phyloP scores from a whole-genome alignment of 2,329 filamentous ascomycete genomes.

The Trichoderma aggressivum region DNA sequence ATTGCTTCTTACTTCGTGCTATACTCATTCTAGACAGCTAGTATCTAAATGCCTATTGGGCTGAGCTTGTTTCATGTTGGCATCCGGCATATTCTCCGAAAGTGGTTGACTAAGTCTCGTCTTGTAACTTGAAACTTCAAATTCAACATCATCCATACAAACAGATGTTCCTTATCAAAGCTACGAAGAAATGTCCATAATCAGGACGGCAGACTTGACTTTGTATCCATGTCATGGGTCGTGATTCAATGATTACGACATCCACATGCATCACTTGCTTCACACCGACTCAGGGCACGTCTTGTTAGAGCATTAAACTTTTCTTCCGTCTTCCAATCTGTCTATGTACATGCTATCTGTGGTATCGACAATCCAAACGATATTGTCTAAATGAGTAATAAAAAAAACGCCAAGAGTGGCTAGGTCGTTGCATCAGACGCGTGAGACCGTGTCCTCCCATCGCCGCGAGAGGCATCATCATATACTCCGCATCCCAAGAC shows the following conservation, averaged over 20 bases:
- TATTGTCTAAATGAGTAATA: not conserved
- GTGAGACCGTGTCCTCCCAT: not conserved
- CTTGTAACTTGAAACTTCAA: not conserved
- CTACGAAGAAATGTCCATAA: not conserved
- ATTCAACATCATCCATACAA: not conserved
- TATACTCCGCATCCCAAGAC: not conserved
- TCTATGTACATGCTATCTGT: not conserved
- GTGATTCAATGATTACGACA: not conserved
- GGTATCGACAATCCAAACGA: slow-evolving; percentile 6
- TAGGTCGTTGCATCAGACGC: not conserved
- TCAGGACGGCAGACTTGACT: not conserved
- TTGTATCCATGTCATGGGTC: not conserved
- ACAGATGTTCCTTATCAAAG: not conserved
- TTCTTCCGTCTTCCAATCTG: not conserved
- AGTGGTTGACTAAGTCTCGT: not conserved
- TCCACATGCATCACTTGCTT: not conserved
- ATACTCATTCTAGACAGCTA: not conserved
- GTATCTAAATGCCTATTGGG: not conserved
- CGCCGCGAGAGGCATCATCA: not conserved
- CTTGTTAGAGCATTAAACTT: not conserved
- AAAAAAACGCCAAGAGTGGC: not conserved
- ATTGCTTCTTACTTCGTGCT: not conserved
- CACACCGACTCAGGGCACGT: not conserved
- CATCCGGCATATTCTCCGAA: not conserved
- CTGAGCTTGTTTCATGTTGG: not conserved